Evolutionary conservation across 352 stramenopile species (phyloP).

Genomic region (Phytopythium aichiense): DNA sequence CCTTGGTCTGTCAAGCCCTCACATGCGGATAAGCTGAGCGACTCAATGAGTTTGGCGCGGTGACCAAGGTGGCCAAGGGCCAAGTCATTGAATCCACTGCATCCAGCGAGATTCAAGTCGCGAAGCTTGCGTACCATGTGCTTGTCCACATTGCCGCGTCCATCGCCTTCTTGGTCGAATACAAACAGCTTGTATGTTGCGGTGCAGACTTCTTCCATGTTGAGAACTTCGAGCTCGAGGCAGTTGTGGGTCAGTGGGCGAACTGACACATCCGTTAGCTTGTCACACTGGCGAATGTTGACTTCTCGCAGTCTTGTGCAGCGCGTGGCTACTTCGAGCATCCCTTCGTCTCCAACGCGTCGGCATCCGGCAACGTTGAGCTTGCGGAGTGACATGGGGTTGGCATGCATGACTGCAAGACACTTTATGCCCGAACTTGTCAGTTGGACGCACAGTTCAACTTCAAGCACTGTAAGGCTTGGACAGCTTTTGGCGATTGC

Average conservation of each 20-base stretch:
- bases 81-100: constrained; percentile 64
- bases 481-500: constrained; percentile 47
- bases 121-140: constrained; percentile 63
- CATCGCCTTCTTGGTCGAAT: constrained; percentile 84
- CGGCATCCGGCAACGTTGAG: constrained; percentile 81
- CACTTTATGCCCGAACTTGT: constrained; percentile 49
- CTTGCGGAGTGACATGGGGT: constrained; percentile 41
- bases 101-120: constrained; percentile 63
- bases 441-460: constrained; percentile 66
- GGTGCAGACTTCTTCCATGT: constrained; percentile 76
- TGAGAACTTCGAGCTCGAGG: constrained; percentile 68
- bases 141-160: constrained; percentile 71
- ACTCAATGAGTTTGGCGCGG: constrained; percentile 43
- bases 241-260: constrained; percentile 80
- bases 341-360: constrained; percentile 71
- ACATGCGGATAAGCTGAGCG: constrained; percentile 55
- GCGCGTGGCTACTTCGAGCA: constrained; percentile 59
- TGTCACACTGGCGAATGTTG: constrained; percentile 77
- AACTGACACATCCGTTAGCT: constrained; percentile 76
- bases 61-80: constrained; percentile 66
- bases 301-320: constrained; percentile 61
- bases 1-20: constrained; percentile 61
- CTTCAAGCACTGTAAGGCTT: constrained; percentile 34
- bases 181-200: constrained; percentile 75
- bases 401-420: constrained; percentile 38